Conservation (phyloP, 306 rosid genomes). For the Sesbania bispinosa region DNA sequence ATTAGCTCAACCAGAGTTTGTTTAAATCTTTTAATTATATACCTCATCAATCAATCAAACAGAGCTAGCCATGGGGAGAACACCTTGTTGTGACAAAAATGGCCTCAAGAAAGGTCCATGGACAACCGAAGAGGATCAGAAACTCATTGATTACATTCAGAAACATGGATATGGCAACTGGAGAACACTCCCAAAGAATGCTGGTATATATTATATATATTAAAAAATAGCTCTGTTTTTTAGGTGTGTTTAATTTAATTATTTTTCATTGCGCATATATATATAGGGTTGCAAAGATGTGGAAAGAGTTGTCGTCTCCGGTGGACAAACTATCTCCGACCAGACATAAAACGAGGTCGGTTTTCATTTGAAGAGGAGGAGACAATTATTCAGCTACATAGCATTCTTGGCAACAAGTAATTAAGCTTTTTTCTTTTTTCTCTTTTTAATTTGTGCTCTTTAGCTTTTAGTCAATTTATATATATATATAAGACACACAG, state of each 20-base stretch:
- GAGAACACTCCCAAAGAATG: slow-evolving; percentile 97
- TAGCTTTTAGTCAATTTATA: too few relatives aligned
- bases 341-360: slow-evolving; percentile 88
- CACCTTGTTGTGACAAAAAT: slow-evolving; percentile 89
- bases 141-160: slow-evolving; percentile 69
- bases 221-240: too few relatives aligned
- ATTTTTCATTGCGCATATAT: not conserved
- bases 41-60: too few relatives aligned
- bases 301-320: slow-evolving; percentile 97
- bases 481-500: too few relatives aligned
- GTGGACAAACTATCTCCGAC: slow-evolving; percentile 96
- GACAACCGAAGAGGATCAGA: slow-evolving; percentile 89
- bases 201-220: slow-evolving; percentile 65
- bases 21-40: not conserved
- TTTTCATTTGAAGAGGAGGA: slow-evolving; percentile 94
- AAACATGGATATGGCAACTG: slow-evolving; percentile 91
- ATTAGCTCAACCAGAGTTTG: not conserved
- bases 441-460: too few relatives aligned
- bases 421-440: too few relatives aligned
- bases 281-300: slow-evolving; percentile 86
- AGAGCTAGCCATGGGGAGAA: slow-evolving; percentile 66
- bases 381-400: slow-evolving; percentile 85
- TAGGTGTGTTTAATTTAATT: not conserved
- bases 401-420: slow-evolving; percentile 89
- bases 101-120: slow-evolving; percentile 98